A percentile compares a stretch with the other conserved stretches of the same genome.
Conservation (phyloP, 106 monocot species). For the Posidonia australis region DNA sequence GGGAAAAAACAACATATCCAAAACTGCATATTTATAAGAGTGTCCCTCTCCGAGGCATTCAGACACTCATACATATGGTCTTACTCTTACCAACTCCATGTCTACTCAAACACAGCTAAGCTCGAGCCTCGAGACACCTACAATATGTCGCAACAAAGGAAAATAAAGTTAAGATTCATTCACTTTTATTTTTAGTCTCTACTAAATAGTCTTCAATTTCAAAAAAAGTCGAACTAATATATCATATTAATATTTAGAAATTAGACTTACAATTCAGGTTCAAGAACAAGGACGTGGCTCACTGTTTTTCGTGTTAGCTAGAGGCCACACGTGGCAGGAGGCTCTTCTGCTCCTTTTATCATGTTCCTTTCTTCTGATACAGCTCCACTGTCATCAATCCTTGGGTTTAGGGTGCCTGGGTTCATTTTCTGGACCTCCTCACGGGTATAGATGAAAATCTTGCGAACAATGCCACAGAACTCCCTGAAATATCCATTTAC, state of each 20-base stretch:
- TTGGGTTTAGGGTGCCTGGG: conserved; percentile 11
- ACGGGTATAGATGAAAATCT: conserved; percentile 32
- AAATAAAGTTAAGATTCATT: not conserved
- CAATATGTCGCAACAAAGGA: not conserved
- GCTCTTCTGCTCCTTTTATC: not conserved
- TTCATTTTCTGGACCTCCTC: conserved; percentile 41
- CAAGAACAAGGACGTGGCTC: not conserved
- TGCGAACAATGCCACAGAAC: conserved; percentile 33
- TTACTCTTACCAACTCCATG: not conserved
- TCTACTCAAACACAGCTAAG: not conserved
- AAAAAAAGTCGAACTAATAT: no score
- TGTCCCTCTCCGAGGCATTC: not conserved
- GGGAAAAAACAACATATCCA: not conserved
- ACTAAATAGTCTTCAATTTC: not conserved
- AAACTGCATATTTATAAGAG: conserved; percentile 3
- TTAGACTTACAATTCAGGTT: not conserved
- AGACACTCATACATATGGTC: not conserved
- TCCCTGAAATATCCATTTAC: conserved; percentile 14
- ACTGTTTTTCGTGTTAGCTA: not conserved
- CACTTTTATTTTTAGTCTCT: not conserved
- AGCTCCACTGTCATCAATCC: conserved; percentile 1
- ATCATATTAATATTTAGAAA: no score
- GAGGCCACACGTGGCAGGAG: not conserved
- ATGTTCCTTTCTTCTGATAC: conserved; percentile 3
- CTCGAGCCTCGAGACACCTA: conserved; percentile 2